Evolutionary conservation across 1,139 yeast species (phyloP), one percentile per base, ranked within the genome.

Genomic region (Martiniozyma asiatica): DNA sequence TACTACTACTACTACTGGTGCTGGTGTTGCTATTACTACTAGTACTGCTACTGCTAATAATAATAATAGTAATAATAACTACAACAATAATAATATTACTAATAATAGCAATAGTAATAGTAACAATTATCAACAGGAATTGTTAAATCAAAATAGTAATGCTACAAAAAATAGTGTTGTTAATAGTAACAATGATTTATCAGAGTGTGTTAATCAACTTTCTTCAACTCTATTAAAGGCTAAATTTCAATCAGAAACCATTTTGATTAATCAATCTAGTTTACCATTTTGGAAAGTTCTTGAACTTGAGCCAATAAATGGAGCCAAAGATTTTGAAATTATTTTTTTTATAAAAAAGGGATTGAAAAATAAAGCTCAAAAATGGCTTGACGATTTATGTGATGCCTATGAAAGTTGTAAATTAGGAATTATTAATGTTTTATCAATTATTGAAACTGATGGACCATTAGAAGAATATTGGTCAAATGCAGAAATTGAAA

Each of bases 291-390:
- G 82, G 82, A 65, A 63, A 32, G 52, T 63, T n/a, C 36, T 49
- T 78, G 40, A 67, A 68, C 35, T 61, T 77, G 31, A 61, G 65
- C 31, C 82, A 87, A 0, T 44, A 65, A 6, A 50, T 52, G 20
- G 63, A 63, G 0, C 51, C 53, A 4, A 75, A 76, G 38, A 58
- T 39, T 68, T 75, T 36, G 70, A 67, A 34, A 53, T 73, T 4
- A 40, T 77, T n/a, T 44, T 75, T 37, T 45, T 77, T 3, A 47
- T 59, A 1, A 0, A 39, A 39, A 16, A 32, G 32, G 6, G 11
- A 32, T 2, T 21, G 33, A 23, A 1, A 46, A 45, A 16, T 45
- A 53, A 25, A 42, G 37, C 53, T 8, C 26, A 20, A 0, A 35
- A 32, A 11, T 68, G 72, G 35, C 43, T 69, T 24, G 53, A 59